phyloP scores from a whole-genome alignment of 1,139 yeast genomes.

The Magnusiomyces sp. region DNA sequence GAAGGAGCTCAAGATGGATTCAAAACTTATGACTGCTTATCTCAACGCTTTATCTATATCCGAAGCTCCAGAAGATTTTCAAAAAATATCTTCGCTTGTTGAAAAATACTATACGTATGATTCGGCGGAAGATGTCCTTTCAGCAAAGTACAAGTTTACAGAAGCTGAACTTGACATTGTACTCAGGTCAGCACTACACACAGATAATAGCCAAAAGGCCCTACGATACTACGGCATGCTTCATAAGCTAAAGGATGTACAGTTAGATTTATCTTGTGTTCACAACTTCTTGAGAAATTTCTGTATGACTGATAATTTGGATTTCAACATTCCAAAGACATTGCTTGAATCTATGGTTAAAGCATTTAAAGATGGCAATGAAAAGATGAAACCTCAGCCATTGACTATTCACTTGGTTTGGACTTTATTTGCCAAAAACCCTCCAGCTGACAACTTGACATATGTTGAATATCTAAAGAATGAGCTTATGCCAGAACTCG shows the following conservation, averaged over 20 bases:
- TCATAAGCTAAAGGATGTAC: conserved; percentile 1
- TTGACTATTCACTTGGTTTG: conserved; percentile 9
- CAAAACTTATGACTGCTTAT: conserved; percentile 11
- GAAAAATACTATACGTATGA: conserved; percentile 6
- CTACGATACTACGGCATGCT: conserved; percentile 3
- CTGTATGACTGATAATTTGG: background rate
- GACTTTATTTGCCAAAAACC: background rate
- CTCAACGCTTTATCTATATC: conserved; percentile 10
- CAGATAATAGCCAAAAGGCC: conserved; percentile 6
- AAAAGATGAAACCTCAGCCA: conserved; percentile 1
- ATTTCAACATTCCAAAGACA: conserved; percentile 1
- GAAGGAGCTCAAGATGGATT: conserved; percentile 6
- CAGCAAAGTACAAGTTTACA: conserved; percentile 8
- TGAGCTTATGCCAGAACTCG: background rate
- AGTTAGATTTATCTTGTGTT: conserved; percentile 8
- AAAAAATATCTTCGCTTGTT: conserved; percentile 1
- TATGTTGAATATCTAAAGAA: too few relatives aligned
- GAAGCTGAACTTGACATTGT: conserved; percentile 11
- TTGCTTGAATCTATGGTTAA: conserved; percentile 7
- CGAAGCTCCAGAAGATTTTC: conserved; percentile 5
- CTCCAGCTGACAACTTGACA: too few relatives aligned
- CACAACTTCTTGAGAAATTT: conserved; percentile 11
- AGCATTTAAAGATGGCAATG: conserved; percentile 4
- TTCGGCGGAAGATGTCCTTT: background rate
- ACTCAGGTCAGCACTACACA: conserved; percentile 10